Evolutionary conservation across 768 basidiomycete species (phyloP), one percentile per base, ranked within the genome.

Genomic region (Lactarius indigo): DNA sequence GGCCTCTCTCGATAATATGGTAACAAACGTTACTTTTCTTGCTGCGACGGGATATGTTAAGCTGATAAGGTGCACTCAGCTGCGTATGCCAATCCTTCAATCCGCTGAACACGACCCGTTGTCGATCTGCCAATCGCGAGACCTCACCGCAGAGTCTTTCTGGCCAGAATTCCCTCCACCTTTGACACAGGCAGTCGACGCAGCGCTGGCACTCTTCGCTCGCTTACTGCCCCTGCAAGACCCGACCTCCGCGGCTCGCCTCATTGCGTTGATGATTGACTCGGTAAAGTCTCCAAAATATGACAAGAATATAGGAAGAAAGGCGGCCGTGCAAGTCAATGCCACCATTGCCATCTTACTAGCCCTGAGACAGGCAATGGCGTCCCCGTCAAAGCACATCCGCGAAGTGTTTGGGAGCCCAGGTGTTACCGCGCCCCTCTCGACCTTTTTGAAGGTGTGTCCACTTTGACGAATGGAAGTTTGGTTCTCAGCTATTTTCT

Each of bases 101-200:
- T 91, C 92, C 10, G 85, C 87, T 64, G 96, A 98, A 74, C 89
- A 96, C 72, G 95, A 99, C 69, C 85, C 90, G 0, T 82, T 92
- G 35, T 85, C 84, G 1, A 79, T 92, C 2, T 94, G 86, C 72
- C 82, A 86, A 72, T 76, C 78, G n/a, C 76, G 75, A 41, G 39
- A 70, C 18, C 56, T 68, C 30, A 74, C 81, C 18, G 74, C 78
- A 1, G 79, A 81, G 60, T 75, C 79, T 8, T 83, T 84, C 64
- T 83, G 83, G 52, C 76, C 84, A 3, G 88, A 89, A 71, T 85
- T 91, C 9, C 86, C 91, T 9, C 88, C 95, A 2, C 80, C 95
- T 2, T 82, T 85, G 0, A 94, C 93, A 0, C 85, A 90, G 5
- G 90, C 94, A 12, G 90, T 97, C 31, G 92, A 98, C 74, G 87